Conservation (phyloP, 768 basidiomycete genomes). For the Tricholoma bakamatsutake region DNA sequence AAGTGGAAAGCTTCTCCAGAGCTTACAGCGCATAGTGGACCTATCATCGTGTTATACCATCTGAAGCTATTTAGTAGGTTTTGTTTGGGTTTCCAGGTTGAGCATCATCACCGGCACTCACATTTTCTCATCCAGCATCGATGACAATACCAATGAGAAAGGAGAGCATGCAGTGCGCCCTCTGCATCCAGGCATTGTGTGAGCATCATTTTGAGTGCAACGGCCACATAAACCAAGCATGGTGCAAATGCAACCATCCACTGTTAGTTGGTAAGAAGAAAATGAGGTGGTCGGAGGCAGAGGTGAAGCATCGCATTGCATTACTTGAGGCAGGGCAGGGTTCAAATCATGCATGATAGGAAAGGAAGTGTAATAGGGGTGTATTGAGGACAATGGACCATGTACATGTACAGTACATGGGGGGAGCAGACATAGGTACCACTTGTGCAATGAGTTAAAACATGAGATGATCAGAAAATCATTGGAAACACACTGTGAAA, state of each 20-base stretch:
- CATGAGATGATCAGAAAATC: not conserved
- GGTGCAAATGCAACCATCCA: not conserved
- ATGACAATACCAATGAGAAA: not conserved
- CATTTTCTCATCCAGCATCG: not conserved
- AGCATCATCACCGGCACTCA: not conserved
- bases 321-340: not conserved
- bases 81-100: too few species aligned
- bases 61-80: too few species aligned
- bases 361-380: not conserved
- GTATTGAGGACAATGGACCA: not conserved
- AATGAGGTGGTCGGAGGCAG: too few species aligned
- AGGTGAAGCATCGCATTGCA: not conserved
- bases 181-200: not conserved
- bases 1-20: too few species aligned
- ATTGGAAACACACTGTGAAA: not conserved
- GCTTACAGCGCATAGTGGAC: too few species aligned
- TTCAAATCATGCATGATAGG: not conserved
- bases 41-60: too few species aligned
- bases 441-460: not conserved
- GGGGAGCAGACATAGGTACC: not conserved
- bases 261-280: not conserved
- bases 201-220: not conserved
- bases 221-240: not conserved
- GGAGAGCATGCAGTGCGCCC: not conserved
- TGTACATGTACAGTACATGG: not conserved